Evolutionary conservation across 352 stramenopile genomes (phyloP).

Genomic region (Phytopythium delawarense): DNA sequence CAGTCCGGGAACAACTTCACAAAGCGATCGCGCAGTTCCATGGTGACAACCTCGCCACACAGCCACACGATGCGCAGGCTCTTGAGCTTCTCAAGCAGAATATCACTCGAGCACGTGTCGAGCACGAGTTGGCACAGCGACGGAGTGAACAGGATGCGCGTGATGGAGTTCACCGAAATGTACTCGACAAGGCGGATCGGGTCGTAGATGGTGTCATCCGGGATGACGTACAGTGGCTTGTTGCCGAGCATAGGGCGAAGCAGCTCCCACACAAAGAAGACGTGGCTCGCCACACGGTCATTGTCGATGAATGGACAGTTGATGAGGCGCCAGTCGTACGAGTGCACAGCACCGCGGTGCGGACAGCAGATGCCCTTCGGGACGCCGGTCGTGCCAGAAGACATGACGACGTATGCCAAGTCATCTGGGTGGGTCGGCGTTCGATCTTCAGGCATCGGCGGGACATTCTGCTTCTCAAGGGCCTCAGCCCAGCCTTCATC

Average conservation of each 20-base stretch:
- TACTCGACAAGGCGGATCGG: slow-evolving; percentile 77
- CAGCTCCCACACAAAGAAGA: slow-evolving; percentile 96
- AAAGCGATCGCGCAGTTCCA: slow-evolving; percentile 86
- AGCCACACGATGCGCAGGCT: slow-evolving; percentile 88
- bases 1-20: slow-evolving; percentile 79
- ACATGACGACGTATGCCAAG: slow-evolving; percentile 93
- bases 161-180: slow-evolving; percentile 74
- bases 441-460: slow-evolving; percentile 49
- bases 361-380: slow-evolving; percentile 94
- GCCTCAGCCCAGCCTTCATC: slow-evolving; percentile 48
- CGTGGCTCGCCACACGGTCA: slow-evolving; percentile 87
- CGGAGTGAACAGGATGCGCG: slow-evolving; percentile 93
- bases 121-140: slow-evolving; percentile 88
- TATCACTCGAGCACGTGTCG: slow-evolving; percentile 52
- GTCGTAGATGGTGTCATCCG: slow-evolving; percentile 91
- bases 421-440: slow-evolving; percentile 76
- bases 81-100: slow-evolving; percentile 51
- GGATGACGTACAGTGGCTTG: slow-evolving; percentile 88
- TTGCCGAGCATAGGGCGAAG: slow-evolving; percentile 89
- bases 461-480: slow-evolving; percentile 24
- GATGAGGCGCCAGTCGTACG: slow-evolving; percentile 88
- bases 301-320: slow-evolving; percentile 65
- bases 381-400: slow-evolving; percentile 88
- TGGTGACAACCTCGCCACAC: slow-evolving; percentile 91
- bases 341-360: slow-evolving; percentile 90